A percentile compares a stretch with the other conserved stretches of the same genome.
Conservation (phyloP, 1,139 yeast species). For the Yamadazyma pseudoaaseri region DNA sequence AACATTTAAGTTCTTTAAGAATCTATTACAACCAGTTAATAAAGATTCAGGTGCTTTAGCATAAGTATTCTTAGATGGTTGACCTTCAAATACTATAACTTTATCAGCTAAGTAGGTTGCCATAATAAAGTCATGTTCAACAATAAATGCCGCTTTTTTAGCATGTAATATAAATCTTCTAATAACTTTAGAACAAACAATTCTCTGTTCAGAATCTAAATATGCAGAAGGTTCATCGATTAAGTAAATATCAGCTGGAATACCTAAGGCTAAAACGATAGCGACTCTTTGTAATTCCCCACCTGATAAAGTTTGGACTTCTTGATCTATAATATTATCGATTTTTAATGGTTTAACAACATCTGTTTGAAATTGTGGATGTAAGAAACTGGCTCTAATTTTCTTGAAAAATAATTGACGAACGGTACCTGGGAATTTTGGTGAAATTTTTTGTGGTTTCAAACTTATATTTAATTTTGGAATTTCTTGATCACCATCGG, state of each 20-base stretch:
- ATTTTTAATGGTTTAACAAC: constrained; percentile 93
- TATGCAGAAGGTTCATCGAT: constrained; percentile 99
- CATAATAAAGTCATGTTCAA: constrained; percentile 99
- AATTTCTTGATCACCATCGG: constrained; percentile 75
- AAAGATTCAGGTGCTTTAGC: constrained; percentile 90
- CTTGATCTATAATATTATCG: constrained; percentile 94
- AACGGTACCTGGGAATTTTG: constrained; percentile 97
- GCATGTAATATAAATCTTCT: constrained; percentile 95
- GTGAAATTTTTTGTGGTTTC: constrained; percentile 99
- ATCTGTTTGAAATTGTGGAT: constrained; percentile 97
- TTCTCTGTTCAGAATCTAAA: constrained; percentile 99
- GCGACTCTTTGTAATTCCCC: constrained; percentile 99
- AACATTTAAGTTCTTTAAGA: constrained; percentile 94
- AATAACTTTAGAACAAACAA: constrained; percentile 95
- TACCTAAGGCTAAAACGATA: constrained; percentile 89
- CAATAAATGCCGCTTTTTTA: constrained; percentile 95
- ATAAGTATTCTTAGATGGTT: constrained; percentile 77
- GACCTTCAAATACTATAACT: constrained; percentile 96
- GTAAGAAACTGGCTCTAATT: constrained; percentile 89
- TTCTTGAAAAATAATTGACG: constrained; percentile 96
- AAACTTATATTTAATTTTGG: constrained; percentile 91
- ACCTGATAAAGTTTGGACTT: constrained; percentile 96
- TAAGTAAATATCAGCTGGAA: constrained; percentile 91
- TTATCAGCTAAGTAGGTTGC: constrained; percentile 98
- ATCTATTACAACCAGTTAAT: constrained; percentile 94